Percentiles rank a stretch among this genome's conserved stretches.
Evolutionary conservation across 2,329 filamentous ascomycete species (phyloP).

Genomic region (Aspergillus costaricaensis): DNA sequence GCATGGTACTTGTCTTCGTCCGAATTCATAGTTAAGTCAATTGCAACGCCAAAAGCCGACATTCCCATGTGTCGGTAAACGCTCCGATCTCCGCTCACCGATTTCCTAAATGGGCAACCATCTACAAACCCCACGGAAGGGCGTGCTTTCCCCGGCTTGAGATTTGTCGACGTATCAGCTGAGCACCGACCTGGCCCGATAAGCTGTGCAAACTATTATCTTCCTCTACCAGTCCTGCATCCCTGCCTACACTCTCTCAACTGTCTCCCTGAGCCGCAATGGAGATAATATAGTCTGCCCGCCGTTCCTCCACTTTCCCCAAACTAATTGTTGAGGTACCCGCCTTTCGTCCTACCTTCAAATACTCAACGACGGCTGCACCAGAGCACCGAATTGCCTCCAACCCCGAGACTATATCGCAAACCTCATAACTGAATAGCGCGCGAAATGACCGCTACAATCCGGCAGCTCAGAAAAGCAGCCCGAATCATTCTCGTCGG

Average conservation of each 20-base stretch:
- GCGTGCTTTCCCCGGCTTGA: slow-evolving; percentile 25
- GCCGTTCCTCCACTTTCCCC: not conserved
- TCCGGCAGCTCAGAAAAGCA: slow-evolving; percentile 67
- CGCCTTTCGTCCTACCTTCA: not conserved
- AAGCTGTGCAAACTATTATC: not conserved
- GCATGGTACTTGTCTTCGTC: no score
- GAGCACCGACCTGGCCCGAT: slow-evolving; percentile 2
- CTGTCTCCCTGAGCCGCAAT: slow-evolving; percentile 8
- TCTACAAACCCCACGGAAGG: slow-evolving; percentile 31
- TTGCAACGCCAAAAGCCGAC: no score
- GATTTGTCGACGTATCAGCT: slow-evolving; percentile 12
- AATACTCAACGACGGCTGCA: not conserved
- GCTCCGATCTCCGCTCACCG: slow-evolving; percentile 34
- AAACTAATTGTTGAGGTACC: not conserved
- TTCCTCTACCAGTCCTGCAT: not conserved
- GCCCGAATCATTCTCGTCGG: slow-evolving; percentile 93
- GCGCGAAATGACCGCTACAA: slow-evolving; percentile 34
- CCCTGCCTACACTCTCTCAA: not conserved
- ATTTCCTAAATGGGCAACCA: slow-evolving; percentile 33
- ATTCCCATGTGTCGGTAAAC: slow-evolving; percentile 11
- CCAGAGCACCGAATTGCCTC: not conserved
- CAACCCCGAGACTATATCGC: not conserved
- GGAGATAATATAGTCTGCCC: slow-evolving; percentile 13
- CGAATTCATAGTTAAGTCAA: no score
- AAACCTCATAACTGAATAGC: not conserved